phyloP scores from a whole-genome alignment of 768 basidiomycete species.

The Lactarius tabidus region DNA sequence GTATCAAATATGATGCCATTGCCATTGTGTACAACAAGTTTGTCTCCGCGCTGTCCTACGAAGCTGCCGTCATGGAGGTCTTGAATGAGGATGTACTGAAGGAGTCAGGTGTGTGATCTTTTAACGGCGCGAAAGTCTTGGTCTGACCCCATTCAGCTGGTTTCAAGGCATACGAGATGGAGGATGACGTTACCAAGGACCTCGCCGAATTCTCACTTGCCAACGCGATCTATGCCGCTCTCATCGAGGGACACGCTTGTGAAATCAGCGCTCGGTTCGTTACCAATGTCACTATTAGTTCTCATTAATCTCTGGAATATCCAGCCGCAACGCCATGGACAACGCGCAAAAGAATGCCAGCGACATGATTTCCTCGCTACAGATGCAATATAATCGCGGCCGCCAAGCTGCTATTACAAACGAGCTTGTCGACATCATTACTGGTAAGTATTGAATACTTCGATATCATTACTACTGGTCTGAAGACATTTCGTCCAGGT shows the following conservation, averaged over 20 bases:
- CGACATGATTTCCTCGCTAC: constrained; percentile 85
- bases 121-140: background rate
- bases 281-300: background rate
- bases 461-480: background rate
- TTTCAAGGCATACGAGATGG: constrained; percentile 96
- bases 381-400: constrained; percentile 98
- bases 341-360: constrained; percentile 98
- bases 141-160: constrained; percentile 47
- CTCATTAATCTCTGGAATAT: constrained; percentile 15
- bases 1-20: constrained; percentile 82
- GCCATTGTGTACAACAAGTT: constrained; percentile 82
- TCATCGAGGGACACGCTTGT: constrained; percentile 93
- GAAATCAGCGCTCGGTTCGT: constrained; percentile 84
- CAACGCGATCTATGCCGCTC: constrained; percentile 92
- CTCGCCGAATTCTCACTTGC: constrained; percentile 93
- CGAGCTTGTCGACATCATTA: constrained; percentile 90
- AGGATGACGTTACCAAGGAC: constrained; percentile 92
- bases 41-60: constrained; percentile 87
- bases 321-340: constrained; percentile 97
- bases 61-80: constrained; percentile 69
- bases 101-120: constrained; percentile 61
- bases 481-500: constrained; percentile 32
- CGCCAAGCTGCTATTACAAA: constrained; percentile 97
- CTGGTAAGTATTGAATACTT: constrained; percentile 49
- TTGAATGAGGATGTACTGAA: constrained; percentile 78